phyloP scores from a whole-genome alignment of 1,284 basidiomycete species.

The Rhizoctonia solani region DNA sequence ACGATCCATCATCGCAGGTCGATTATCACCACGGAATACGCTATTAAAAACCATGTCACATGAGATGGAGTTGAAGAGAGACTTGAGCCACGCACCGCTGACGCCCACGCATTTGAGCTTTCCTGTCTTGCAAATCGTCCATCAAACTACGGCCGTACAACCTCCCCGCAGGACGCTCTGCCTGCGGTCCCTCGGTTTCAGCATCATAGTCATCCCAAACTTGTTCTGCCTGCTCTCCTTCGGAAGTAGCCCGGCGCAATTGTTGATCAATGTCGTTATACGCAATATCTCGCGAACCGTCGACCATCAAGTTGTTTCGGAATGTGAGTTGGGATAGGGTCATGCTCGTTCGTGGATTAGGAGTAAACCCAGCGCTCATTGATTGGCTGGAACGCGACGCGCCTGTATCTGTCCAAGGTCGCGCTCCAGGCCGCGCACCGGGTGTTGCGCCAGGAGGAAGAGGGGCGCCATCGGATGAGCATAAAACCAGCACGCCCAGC shows the following conservation, averaged over 20 bases:
- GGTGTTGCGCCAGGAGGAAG: slow-evolving; percentile 68
- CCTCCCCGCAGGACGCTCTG: slow-evolving; percentile 67
- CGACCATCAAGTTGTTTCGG: slow-evolving; percentile 70
- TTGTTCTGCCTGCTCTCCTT: slow-evolving; percentile 70
- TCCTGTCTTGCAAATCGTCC: slow-evolving; percentile 75
- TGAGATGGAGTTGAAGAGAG: slow-evolving; percentile 6
- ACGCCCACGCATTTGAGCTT: slow-evolving; percentile 71
- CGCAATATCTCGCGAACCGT: slow-evolving; percentile 63
- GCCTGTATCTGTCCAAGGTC: slow-evolving; percentile 2
- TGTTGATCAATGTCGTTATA: slow-evolving; percentile 61
- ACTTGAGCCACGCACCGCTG: slow-evolving; percentile 58
- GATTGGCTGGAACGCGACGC: slow-evolving; percentile 10
- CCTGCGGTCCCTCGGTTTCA: slow-evolving; percentile 47
- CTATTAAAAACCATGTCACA: slow-evolving; percentile 48
- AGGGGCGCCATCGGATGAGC: slow-evolving; percentile 65
- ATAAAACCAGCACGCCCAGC: slow-evolving; percentile 53
- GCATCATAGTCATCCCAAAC: slow-evolving; percentile 46
- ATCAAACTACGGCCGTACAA: slow-evolving; percentile 78
- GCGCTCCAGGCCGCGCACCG: slow-evolving; percentile 53
- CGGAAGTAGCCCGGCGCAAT: slow-evolving; percentile 66
- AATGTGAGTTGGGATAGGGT: slow-evolving; percentile 78
- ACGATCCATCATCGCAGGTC: slow-evolving; percentile 84
- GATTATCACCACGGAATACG: slow-evolving; percentile 72
- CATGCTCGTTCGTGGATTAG: slow-evolving; percentile 71
- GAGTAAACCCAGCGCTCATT: slow-evolving; percentile 64